These are phyloP conservation scores for Halophytophthora polymorphica DNA, from an alignment of 352 stramenopile genomes.

Conservation along the genomic window DNA sequence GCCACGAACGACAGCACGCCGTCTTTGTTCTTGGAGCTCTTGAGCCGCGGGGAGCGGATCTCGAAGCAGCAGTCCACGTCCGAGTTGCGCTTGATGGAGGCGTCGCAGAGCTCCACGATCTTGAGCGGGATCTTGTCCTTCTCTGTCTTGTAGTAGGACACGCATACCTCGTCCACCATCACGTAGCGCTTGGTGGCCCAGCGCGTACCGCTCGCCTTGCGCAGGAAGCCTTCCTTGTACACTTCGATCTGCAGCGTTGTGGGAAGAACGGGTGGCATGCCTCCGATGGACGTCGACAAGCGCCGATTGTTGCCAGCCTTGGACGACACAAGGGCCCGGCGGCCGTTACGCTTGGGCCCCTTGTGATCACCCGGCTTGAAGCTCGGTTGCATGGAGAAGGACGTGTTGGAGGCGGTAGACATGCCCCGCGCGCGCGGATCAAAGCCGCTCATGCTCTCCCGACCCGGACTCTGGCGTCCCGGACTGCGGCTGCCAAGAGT, in stretches of 20 bases:
- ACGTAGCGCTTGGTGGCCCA: slow-evolving; percentile 87
- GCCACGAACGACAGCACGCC: slow-evolving; percentile 84
- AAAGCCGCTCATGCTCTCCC: slow-evolving; percentile 6
- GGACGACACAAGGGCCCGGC: slow-evolving; percentile 68
- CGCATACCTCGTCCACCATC: slow-evolving; percentile 79
- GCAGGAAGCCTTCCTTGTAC: slow-evolving; percentile 81
- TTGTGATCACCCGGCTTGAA: slow-evolving; percentile 54
- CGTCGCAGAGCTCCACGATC: slow-evolving; percentile 81
- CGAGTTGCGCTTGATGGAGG: slow-evolving; percentile 77
- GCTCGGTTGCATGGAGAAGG: slow-evolving; percentile 55
- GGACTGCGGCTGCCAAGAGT: slow-evolving; percentile 31
- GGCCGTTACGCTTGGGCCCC: slow-evolving; percentile 41
- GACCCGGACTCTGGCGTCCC: neutral
- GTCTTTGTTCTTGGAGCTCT: slow-evolving; percentile 80
- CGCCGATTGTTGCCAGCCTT: slow-evolving; percentile 35
- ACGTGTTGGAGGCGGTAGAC: slow-evolving; percentile 34
- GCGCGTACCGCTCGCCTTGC: slow-evolving; percentile 77
- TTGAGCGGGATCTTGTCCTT: slow-evolving; percentile 84
- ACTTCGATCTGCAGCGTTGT: slow-evolving; percentile 72
- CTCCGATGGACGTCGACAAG: slow-evolving; percentile 36
- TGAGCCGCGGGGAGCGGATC: slow-evolving; percentile 77
- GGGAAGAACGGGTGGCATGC: slow-evolving; percentile 54
- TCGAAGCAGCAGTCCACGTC: slow-evolving; percentile 86
- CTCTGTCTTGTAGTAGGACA: slow-evolving; percentile 84
- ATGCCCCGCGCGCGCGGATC: slow-evolving; percentile 35